Evolutionary conservation across 495 filamentous ascomycete genomes (phyloP), one percentile per base, ranked within the genome.

Genomic region (Oidiodendron maius): DNA sequence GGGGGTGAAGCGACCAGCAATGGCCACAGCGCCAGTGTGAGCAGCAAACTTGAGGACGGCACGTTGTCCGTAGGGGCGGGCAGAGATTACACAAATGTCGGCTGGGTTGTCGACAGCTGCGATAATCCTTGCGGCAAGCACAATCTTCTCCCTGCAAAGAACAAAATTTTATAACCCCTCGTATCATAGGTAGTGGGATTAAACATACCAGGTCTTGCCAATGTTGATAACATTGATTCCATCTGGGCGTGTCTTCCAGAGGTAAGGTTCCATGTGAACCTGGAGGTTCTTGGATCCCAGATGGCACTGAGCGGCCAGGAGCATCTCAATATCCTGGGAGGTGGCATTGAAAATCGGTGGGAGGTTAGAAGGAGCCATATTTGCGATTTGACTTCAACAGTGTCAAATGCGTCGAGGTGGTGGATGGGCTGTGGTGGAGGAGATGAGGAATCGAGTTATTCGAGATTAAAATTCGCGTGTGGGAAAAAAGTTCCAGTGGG

Each of bases 161-260:
- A 56, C n/a, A n/a, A n/a, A n/a, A n/a, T n/a, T n/a, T n/a, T n/a
- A n/a, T n/a, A n/a, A n/a, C n/a, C n/a, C n/a, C n/a, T n/a, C n/a
- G n/a, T n/a, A n/a, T n/a, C n/a, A n/a, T n/a, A n/a, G n/a, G n/a
- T n/a, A n/a, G n/a, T n/a, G n/a, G n/a, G n/a, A n/a, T 16, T 32
- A 5, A 20, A 69, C 84, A 60, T 82, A 97, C 91, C 91, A 97
- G 74, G 93, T 98, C 87, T 98, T 98, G 78, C 91, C 89, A 72
- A 98, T 88, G 81, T 98, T 97, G 71, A 98, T 80, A 53, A 98
- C 80, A 68, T 98, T 97, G 76, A 98, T 83, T 72, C 93, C 93
- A 60, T 98, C 93, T 50, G 90, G 83, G 63, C 93, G 84, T 65
- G 89, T 95, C 84, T 97, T 98, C 90, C 89, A 97, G 63, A 98